A percentile compares a stretch with the other conserved stretches of the same genome.
phyloP scores from a whole-genome alignment of 2,329 filamentous ascomycete genomes.

The Diaporthe nobilis region DNA sequence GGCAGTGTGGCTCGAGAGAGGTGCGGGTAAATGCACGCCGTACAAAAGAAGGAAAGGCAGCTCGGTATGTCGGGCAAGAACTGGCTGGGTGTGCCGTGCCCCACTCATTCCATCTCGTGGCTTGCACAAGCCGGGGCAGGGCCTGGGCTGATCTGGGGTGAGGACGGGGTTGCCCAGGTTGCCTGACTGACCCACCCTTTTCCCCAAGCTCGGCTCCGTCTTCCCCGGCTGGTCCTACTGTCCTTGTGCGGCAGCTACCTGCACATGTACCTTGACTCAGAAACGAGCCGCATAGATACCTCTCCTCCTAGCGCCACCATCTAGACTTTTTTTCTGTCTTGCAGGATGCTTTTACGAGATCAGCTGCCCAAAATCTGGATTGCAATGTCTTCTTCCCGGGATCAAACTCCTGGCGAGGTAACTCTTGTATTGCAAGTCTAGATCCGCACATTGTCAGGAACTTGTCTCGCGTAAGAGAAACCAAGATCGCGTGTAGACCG shows the following conservation, averaged over 20 bases:
- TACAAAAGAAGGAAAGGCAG: not conserved
- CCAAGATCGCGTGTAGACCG: not conserved
- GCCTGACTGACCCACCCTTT: conserved; percentile 12
- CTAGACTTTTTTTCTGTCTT: not conserved
- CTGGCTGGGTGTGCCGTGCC: not conserved
- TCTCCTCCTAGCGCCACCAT: not conserved
- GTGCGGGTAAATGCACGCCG: conserved; percentile 24
- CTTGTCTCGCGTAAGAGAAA: not conserved
- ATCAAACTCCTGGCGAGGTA: not conserved
- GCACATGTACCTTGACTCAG: too few species aligned
- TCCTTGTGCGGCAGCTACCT: not conserved
- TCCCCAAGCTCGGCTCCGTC: conserved; percentile 39
- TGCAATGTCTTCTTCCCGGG: not conserved
- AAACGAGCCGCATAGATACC: not conserved
- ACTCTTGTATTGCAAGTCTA: not conserved
- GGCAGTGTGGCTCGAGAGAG: conserved; percentile 24
- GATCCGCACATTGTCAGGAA: not conserved
- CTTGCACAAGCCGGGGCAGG: not conserved
- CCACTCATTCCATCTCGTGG: not conserved
- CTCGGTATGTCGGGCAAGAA: conserved; percentile 14
- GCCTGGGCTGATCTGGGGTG: conserved; percentile 28
- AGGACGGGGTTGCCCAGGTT: conserved; percentile 25
- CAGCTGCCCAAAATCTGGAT: not conserved
- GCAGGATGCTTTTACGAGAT: not conserved
- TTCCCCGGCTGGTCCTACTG: conserved; percentile 37